Evolutionary conservation across 2,329 filamentous ascomycete species (phyloP).

Genomic region (Sclerotinia sclerotiorum): DNA sequence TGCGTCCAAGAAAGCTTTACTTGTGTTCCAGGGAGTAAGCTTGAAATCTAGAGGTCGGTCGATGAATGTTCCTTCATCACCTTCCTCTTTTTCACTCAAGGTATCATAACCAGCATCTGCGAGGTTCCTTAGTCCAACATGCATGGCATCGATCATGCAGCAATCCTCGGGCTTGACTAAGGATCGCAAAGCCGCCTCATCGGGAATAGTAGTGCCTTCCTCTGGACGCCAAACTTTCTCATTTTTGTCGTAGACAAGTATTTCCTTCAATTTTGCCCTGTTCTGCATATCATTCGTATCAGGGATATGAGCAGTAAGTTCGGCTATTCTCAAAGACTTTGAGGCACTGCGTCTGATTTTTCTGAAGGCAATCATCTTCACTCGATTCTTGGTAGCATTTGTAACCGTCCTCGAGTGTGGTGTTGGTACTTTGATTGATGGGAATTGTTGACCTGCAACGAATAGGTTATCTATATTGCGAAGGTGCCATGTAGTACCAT

Average conservation of each 20-base stretch:
- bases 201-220: constrained; percentile 70
- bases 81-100: constrained; percentile 61
- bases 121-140: constrained; percentile 87
- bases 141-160: constrained; percentile 93
- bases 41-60: constrained; percentile 77
- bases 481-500: constrained; percentile 79
- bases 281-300: constrained; percentile 95
- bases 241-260: constrained; percentile 86
- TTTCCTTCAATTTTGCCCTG: constrained; percentile 94
- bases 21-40: constrained; percentile 93
- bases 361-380: constrained; percentile 94
- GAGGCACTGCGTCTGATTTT: constrained; percentile 76
- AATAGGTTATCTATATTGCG: constrained; percentile 89
- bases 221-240: constrained; percentile 79
- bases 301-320: constrained; percentile 88
- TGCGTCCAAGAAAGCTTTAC: constrained; percentile 93
- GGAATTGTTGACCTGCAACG: constrained; percentile 89
- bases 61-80: constrained; percentile 46
- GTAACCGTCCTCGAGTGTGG: constrained; percentile 94
- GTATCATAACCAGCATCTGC: constrained; percentile 84
- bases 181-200: constrained; percentile 74
- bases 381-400: constrained; percentile 91
- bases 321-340: constrained; percentile 69
- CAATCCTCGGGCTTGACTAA: constrained; percentile 97
- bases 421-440: constrained; percentile 86